Base-by-base conservation (phyloP, 768 basidiomycete species). In the Lyophyllum atratum region DNA sequence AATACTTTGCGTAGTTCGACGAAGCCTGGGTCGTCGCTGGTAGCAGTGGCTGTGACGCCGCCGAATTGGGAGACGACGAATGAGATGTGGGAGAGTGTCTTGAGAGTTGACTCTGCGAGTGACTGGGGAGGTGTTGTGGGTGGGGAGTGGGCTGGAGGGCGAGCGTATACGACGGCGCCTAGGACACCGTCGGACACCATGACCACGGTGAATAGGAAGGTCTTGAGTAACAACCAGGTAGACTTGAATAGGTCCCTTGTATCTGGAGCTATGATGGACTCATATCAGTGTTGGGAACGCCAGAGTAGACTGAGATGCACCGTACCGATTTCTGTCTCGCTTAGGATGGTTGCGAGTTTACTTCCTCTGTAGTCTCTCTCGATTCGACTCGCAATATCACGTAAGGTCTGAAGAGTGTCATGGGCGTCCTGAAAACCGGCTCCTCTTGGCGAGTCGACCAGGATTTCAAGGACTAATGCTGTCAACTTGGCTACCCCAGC, bases 21-120 rank as follows among this genome's bases (percentile, higher is more conserved):
- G 65, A 95, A 89, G 2, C 86, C 83, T 21, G 78, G 78, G 15
- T 74, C 75, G 0, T 74, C 70, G 55, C 66, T 31, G 15, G 51
- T 54, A 26, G 78, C 70, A 1, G 81, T 78, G 1, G 81, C 79
- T 3, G 83, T 80, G 24, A 89, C 78, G 8, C 90, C 89, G 2
- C 93, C 93, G 61, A 94, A 93, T 63, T 89, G 85, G 9, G 87
- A 84, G 8, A 93, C 83, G 47, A 93, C 81, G 64, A 92, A 92
- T 2, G 91, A 85, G 19, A 93, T 76, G 64, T 85, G 80, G 11
- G 82, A 84, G 11, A 94, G 77, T 0, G 81, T 82, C 25, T 78
- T 76, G 0, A 94, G 71, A 4, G 80, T 76, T 14, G 76, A 69
- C 5, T 81, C 71, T 1, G 89, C 85, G 10, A 93, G 74, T 4